Evolutionary conservation across 2,329 filamentous ascomycete species (phyloP), one percentile per base, ranked within the genome.

Genomic region (Colletotrichum tropicale): DNA sequence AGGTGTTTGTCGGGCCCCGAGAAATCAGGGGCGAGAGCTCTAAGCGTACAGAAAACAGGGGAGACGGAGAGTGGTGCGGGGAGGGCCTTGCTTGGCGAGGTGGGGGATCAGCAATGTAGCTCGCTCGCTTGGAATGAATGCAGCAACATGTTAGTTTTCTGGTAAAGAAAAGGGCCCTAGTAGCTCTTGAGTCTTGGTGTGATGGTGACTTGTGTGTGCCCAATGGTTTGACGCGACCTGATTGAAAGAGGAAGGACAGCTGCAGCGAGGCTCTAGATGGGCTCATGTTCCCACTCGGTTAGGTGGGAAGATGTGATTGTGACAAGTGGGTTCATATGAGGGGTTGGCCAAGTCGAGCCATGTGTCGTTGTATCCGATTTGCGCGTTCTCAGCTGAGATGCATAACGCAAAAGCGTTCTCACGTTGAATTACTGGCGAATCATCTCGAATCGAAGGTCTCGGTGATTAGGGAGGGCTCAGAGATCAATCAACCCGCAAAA

Each of bases 101-200:
- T 48, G 73, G 64, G 74, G 65, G 64, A 76, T 65, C 58, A 65
- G 70, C 70, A 73, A 28, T 75, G 43, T 62, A 62, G 69, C 64
- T 68, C 70, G 62, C 74, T 74, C 73, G 28, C 62, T 43, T 73
- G 65, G 70, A 36, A 73, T 69, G 70, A 76, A 68, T 74, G 68
- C 61, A 56, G 74, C 74, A 76, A 69, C 70, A 74, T 64, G 43
- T 65, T 69, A 71, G 61, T 71, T 66, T 73, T 71, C 55, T 66
- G 68, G 55, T 66, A 55, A 13, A 61, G 13, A n/a, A 38, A 60
- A 48, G 38, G 38, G 38, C 28, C 32, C n/a, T 34, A 16, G 18
- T 9, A 9, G 26, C 8, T 16, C 13, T 65, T 13, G 18, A 30
- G 6, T 58, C 30, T 70, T 24, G 56, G 55, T 48, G 32, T 18